Percentiles rank a stretch among this genome's conserved stretches.
phyloP scores from a whole-genome alignment of 2,329 filamentous ascomycete genomes.

The Hawksworthiomyces lignivorus region DNA sequence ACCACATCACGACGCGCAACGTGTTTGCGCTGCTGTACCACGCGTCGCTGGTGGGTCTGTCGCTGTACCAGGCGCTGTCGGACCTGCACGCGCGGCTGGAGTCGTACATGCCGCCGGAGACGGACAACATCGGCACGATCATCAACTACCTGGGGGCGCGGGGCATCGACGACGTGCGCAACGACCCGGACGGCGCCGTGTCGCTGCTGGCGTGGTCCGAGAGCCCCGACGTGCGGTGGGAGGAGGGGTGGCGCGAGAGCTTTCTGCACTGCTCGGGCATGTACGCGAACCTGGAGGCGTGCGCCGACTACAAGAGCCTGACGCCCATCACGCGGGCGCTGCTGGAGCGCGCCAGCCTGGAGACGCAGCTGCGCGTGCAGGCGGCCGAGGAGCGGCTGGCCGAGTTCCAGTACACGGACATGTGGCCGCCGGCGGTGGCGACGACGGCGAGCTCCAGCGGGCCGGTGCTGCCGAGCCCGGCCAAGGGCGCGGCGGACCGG shows the following conservation, averaged over 20 bases:
- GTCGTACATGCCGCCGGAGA: slow-evolving; percentile 47
- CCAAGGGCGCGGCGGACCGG: slow-evolving; percentile 48
- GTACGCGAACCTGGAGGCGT: slow-evolving; percentile 44
- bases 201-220: slow-evolving; percentile 61
- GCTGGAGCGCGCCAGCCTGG: slow-evolving; percentile 52
- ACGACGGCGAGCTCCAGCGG: slow-evolving; percentile 22
- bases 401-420: slow-evolving; percentile 52
- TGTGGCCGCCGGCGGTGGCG: slow-evolving; percentile 43
- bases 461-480: slow-evolving; percentile 26
- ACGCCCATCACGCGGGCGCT: slow-evolving; percentile 56
- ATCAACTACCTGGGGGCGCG: slow-evolving; percentile 52
- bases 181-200: slow-evolving; percentile 51
- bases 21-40: slow-evolving; percentile 59
- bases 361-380: slow-evolving; percentile 55
- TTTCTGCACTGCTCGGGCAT: slow-evolving; percentile 62
- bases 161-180: slow-evolving; percentile 57
- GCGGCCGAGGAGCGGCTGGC: slow-evolving; percentile 54
- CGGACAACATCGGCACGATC: slow-evolving; percentile 51
- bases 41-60: slow-evolving; percentile 56
- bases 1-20: slow-evolving; percentile 61
- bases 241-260: slow-evolving; percentile 59
- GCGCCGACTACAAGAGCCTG: slow-evolving; percentile 49
- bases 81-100: slow-evolving; percentile 56
- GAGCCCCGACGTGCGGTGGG: slow-evolving; percentile 52
- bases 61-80: slow-evolving; percentile 53